Percentiles rank a stretch among this genome's conserved stretches.
phyloP scores from a whole-genome alignment of 345 rosid species.

The Turritis glabra region DNA sequence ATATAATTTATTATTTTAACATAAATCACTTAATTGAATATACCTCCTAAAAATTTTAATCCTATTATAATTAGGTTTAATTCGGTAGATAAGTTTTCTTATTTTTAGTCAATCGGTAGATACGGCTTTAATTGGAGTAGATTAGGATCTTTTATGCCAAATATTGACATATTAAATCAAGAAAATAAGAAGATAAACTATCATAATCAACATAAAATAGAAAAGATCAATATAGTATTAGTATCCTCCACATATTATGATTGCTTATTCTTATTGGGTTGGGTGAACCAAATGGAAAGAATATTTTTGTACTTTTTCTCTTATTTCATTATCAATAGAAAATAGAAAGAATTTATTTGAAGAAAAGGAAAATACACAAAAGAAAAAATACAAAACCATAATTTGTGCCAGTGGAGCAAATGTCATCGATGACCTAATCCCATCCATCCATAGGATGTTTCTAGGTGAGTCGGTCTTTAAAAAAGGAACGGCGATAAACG shows the following conservation, averaged over 20 bases:
- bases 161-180: background rate
- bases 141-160: background rate
- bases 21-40: no score
- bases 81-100: background rate
- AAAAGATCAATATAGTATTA: background rate
- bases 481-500: background rate
- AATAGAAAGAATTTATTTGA: background rate
- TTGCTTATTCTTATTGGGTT: constrained; percentile 13
- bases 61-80: no score
- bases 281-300: constrained; percentile 24
- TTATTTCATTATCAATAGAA: background rate
- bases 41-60: no score
- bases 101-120: constrained; percentile 21
- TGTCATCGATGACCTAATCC: constrained; percentile 29
- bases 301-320: background rate
- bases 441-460: constrained; percentile 11
- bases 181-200: background rate
- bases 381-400: background rate
- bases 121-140: background rate
- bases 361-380: background rate
- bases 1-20: no score
- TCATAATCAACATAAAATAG: background rate
- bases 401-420: constrained; percentile 7
- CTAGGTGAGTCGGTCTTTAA: constrained; percentile 19
- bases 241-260: background rate